These are phyloP conservation scores for Fragilaria radians DNA, from an alignment of 108 stramenopile genomes.

Conservation along the genomic window DNA sequence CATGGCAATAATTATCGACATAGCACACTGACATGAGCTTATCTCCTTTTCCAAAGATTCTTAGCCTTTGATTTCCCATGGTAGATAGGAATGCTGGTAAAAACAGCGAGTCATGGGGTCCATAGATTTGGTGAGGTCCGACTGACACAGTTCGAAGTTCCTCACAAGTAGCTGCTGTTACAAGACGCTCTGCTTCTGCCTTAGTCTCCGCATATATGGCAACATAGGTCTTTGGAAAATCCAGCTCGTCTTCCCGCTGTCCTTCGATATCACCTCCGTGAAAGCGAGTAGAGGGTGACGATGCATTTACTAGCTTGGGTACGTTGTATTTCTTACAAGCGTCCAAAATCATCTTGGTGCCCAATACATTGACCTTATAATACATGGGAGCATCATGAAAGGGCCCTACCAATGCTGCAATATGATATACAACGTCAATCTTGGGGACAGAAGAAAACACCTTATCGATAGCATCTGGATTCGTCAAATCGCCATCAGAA, in stretches of 20 bases:
- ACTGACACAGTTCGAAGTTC: slow-evolving; percentile 82
- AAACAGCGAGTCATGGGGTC: slow-evolving; percentile 88
- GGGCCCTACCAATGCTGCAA: slow-evolving; percentile 96
- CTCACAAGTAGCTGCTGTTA: slow-evolving; percentile 46
- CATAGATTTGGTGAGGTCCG: slow-evolving; percentile 97
- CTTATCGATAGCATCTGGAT: slow-evolving; percentile 61
- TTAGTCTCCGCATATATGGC: slow-evolving; percentile 96
- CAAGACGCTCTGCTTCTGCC: slow-evolving; percentile 84
- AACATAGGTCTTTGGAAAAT: slow-evolving; percentile 52
- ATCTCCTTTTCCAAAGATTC: slow-evolving; percentile 89
- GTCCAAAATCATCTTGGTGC: slow-evolving; percentile 79
- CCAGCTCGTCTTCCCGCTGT: slow-evolving; percentile 64
- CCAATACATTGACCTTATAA: slow-evolving; percentile 81
- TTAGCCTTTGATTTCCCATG: slow-evolving; percentile 73
- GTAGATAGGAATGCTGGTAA: slow-evolving; percentile 88
- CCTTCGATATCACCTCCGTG: slow-evolving; percentile 88
- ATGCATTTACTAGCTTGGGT: slow-evolving; percentile 86
- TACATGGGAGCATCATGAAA: slow-evolving; percentile 79
- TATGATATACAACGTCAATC: slow-evolving; percentile 89
- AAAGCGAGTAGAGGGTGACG: slow-evolving; percentile 93
- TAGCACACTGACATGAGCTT: slow-evolving; percentile 90
- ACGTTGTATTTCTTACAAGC: slow-evolving; percentile 75
- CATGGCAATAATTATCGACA: slow-evolving; percentile 98
- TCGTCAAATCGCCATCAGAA: slow-evolving; percentile 76
- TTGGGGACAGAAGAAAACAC: slow-evolving; percentile 56